Base-by-base conservation (phyloP, 140 eudicot species). In the Oenanthe javanica region DNA sequence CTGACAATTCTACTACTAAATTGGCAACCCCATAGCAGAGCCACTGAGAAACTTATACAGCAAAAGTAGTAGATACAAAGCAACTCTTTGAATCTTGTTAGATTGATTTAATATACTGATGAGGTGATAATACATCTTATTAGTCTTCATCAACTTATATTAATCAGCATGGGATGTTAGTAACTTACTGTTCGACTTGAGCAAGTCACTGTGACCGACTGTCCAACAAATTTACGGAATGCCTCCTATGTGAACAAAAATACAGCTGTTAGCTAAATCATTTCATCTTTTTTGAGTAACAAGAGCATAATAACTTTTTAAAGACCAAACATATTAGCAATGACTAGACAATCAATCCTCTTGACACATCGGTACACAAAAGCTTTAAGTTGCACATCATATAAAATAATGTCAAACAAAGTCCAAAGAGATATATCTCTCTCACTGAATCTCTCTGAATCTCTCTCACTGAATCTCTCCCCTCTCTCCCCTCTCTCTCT, bases 101-200 rank as follows among this genome's bases (percentile, higher is more conserved):
- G 6, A 61, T 61, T 61, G 61, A 54, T 16, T 18, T 16, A 54
- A 52, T 14, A 52, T 52, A 19, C n/a, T 54, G 61, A 54, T 54
- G 1, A 16, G 18, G 61, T n/a, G 49, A 43, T 72, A 9, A 16
- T 6, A 72, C 5, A 42, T 19, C 25, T 38, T 42, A 42, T 8
- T 36, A 25, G n/a, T 71, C 36, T 21, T 64, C 93, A 57, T 16
- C 50, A 43, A 49, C 43, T 54, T 52, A 67, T 48, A 43, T 21
- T 2, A 45, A 18, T 36, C 38, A 31, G 43, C 48, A 50, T 21
- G 3, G 13, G 36, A 36, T 38, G 5, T 13, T 12, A 16, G 78
- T 18, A 81, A 78, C 93, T 84, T 84, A 95, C 99, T 40, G 99
- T 95, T 71, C 99, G 90, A 77, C 99, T 95, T 52, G 99, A 95